Conservation (phyloP, 257 asterid genomes). For the Solanum sejunctum region DNA sequence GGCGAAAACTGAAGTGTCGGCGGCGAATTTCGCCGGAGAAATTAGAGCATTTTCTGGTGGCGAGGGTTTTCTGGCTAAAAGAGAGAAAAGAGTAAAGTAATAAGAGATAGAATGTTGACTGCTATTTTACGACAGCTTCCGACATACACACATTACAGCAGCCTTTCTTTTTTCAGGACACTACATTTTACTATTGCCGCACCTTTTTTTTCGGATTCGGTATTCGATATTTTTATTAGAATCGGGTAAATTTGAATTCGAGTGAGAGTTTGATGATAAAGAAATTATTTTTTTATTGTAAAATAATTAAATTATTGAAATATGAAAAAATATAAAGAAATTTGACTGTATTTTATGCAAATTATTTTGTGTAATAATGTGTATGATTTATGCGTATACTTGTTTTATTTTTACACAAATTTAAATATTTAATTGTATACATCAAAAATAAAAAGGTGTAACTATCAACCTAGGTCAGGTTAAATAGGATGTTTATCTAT, state of each 20-base stretch:
- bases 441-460: too few relatives aligned
- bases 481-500: too few relatives aligned
- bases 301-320: too few relatives aligned
- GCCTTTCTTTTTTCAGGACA: background rate
- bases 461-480: too few relatives aligned
- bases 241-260: fast-evolving
- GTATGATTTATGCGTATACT: too few relatives aligned
- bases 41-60: conserved; percentile 13
- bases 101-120: background rate
- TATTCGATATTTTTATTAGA: fast-evolving
- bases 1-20: background rate
- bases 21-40: conserved; percentile 1
- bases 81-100: background rate
- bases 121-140: conserved; percentile 11
- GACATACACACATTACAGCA: conserved; percentile 10
- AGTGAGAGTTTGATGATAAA: background rate
- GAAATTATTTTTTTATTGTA: too few relatives aligned
- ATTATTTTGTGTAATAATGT: too few relatives aligned
- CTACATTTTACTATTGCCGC: background rate
- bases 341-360: too few relatives aligned
- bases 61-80: background rate
- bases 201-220: background rate
- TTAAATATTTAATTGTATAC: background rate
- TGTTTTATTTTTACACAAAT: too few relatives aligned
- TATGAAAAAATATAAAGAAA: too few relatives aligned